Base-by-base conservation (phyloP, 2,329 filamentous ascomycete genomes). In the Cladophialophora yegresii region DNA sequence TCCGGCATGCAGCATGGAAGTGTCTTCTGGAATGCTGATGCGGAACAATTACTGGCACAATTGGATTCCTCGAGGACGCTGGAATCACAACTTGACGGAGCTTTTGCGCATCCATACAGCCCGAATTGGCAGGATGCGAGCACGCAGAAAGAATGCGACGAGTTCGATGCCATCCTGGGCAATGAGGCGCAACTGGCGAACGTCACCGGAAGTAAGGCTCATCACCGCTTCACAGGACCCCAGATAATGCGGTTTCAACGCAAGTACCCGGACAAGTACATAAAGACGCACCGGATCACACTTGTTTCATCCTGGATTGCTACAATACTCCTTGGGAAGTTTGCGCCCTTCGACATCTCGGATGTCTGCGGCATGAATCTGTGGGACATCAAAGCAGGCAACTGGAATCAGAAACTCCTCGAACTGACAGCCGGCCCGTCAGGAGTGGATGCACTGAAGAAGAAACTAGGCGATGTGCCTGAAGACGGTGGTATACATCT, bases 81-180 rank as follows among this genome's bases (percentile, higher is more conserved):
- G 54, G 83, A 90, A 56, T 87, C 90, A 65, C 92, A 96, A 79
- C 80, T 98, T 28, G 79, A 80, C 9, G 80, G 78, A 2, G 90
- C 89, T 0, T 91, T 98, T 74, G 90, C 92, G 16, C 89, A 96
- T 76, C 88, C 90, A 4, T 93, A 88, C 79, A 92, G 91, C 69
- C 95, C 95, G 7, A 99, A 98, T 77, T 99, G 95, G 95, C 95
- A 98, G 79, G 95, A 99, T 76, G 89, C 93, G 67, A 96, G 92
- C 78, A 98, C 95, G 1, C 92, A 97, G 79, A 83, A 83, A 70
- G 91, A 99, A 79, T 97, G 93, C 75, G 92, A 97, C 75, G 83
- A 85, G 68, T 98, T 98, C 74, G 93, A 98, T 76, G 83, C 80
- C 4, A 81, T 82, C 59, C 79, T 97, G 7, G 90, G 90, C 0